These are phyloP conservation scores for Trypanosoma cruzi DNA, from an alignment of 208 protist species.

Conservation along the genomic window DNA sequence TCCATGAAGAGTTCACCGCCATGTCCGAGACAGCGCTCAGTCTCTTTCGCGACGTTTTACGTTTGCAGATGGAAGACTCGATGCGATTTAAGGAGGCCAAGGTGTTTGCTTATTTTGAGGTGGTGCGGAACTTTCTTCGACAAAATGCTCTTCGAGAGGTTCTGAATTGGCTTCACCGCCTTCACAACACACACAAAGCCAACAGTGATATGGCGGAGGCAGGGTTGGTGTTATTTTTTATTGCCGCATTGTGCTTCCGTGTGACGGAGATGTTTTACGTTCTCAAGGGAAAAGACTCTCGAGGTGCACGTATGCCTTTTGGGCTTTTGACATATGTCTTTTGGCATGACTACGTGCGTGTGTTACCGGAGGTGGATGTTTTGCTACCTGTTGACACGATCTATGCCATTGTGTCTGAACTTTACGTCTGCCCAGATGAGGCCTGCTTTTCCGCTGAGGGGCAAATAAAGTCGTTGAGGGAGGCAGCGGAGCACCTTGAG, in stretches of 20 bases:
- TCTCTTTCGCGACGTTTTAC: constrained; percentile 85
- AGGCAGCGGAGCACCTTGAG: constrained; percentile 80
- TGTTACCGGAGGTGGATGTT: constrained; percentile 77
- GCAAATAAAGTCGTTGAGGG: constrained; percentile 76
- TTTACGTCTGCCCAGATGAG: constrained; percentile 81
- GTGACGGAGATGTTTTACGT: constrained; percentile 89
- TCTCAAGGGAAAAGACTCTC: constrained; percentile 61
- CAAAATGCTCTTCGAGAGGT: constrained; percentile 82
- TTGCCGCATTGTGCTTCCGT: constrained; percentile 82
- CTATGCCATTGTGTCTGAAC: constrained; percentile 76
- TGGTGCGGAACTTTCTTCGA: constrained; percentile 80
- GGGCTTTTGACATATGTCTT: constrained; percentile 74
- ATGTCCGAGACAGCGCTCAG: constrained; percentile 75
- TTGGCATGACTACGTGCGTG: constrained; percentile 92
- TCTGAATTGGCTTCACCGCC: constrained; percentile 83
- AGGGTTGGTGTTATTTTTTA: constrained; percentile 87
- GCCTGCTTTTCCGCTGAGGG: constrained; percentile 82
- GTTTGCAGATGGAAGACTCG: constrained; percentile 67
- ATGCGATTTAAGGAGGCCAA: constrained; percentile 86
- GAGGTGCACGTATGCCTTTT: constrained; percentile 78
- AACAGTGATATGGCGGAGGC: constrained; percentile 79
- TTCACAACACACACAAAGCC: constrained; percentile 80
- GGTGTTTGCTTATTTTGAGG: constrained; percentile 79
- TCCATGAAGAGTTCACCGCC: constrained; percentile 71
- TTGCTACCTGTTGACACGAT: constrained; percentile 69